A percentile compares a stretch with the other conserved stretches of the same genome.
These are phyloP conservation scores for Cyclotella cryptica DNA, from an alignment of 108 stramenopile genomes.

Conservation along the genomic window DNA sequence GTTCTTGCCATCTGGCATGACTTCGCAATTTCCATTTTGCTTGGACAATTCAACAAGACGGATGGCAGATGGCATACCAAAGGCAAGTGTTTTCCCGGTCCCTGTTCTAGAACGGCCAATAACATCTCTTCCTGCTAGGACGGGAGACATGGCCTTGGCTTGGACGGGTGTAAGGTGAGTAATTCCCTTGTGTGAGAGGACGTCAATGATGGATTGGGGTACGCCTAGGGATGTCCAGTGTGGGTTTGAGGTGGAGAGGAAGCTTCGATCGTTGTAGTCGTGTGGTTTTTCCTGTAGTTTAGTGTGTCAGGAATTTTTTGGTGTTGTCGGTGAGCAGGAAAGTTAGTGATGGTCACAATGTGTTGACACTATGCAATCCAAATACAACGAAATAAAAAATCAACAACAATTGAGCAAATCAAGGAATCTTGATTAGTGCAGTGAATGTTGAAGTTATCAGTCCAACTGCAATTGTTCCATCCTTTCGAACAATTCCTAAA, in stretches of 20 bases:
- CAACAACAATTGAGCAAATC: background rate
- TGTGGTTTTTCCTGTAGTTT: slow-evolving; percentile 25
- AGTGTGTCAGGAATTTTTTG: background rate
- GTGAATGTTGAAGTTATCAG: too few relatives aligned
- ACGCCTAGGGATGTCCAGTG: slow-evolving; percentile 78
- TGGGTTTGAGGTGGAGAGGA: slow-evolving; percentile 83
- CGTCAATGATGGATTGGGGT: slow-evolving; percentile 76
- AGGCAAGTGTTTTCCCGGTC: slow-evolving; percentile 99
- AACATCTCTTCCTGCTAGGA: slow-evolving; percentile 91
- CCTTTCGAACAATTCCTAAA: too few relatives aligned
- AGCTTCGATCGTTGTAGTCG: slow-evolving; percentile 75
- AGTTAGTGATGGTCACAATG: background rate
- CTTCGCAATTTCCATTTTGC: slow-evolving; percentile 60
- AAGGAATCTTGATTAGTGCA: too few relatives aligned
- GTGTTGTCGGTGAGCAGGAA: background rate
- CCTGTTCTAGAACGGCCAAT: slow-evolving; percentile 98
- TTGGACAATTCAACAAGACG: slow-evolving; percentile 63
- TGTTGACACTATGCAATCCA: background rate
- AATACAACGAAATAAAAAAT: background rate
- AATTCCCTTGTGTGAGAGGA: slow-evolving; percentile 86
- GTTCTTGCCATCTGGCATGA: slow-evolving; percentile 51
- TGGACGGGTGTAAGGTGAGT: slow-evolving; percentile 90
- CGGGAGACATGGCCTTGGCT: slow-evolving; percentile 89
- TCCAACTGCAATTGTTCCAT: too few relatives aligned
- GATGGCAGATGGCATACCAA: slow-evolving; percentile 94